Base-by-base conservation (phyloP, 1,284 basidiomycete species). In the Trichosporon sp. region DNA sequence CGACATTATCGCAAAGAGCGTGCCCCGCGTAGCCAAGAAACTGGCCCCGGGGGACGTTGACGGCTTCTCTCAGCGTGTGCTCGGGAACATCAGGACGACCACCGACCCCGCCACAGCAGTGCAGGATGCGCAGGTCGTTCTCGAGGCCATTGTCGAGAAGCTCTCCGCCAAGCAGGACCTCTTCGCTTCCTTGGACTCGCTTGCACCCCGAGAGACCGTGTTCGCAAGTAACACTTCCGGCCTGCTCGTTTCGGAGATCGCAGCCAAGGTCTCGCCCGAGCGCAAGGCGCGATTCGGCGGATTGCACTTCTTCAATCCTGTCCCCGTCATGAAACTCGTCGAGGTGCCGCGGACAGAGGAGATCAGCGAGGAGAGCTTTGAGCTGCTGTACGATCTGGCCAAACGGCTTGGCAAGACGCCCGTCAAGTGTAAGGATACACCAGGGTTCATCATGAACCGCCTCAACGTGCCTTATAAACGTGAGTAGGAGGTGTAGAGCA, bases 111-210 rank as follows among this genome's bases (percentile, higher is more conserved):
- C 73, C 7, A 80, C 83, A 63, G 87, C 86, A 0, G 86, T 87
- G 38, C 75, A 84, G 51, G 72, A 83, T 1, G 83, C 86, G 3
- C 87, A 89, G 76, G 78, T 88, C 48, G 87, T 88, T 64, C 83
- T 89, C 63, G 88, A 89, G 78, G 88, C 88, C 1, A 88, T 89
- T 70, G 86, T 88, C 70, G 88, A 89, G 76, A 86, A 86, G 73
- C 78, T 89, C 61, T 83, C 85, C 73, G 84, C 87, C 72, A 88
- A 89, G 81, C 84, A 86, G 68, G 85, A 87, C 64, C 80, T 89
- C 35, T 88, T 89, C 71, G 81, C 81, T 6, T 84, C 85, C 71
- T 78, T 89, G 31, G 88, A 89, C 76, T 74, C 72, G 51, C 81
- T 85, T 66, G 87, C 87, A 68, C 48, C 72, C 76, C 51, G 71